These are phyloP conservation scores for Torulaspora pretoriensis DNA, from an alignment of 1,139 yeast genomes.

Conservation along the genomic window DNA sequence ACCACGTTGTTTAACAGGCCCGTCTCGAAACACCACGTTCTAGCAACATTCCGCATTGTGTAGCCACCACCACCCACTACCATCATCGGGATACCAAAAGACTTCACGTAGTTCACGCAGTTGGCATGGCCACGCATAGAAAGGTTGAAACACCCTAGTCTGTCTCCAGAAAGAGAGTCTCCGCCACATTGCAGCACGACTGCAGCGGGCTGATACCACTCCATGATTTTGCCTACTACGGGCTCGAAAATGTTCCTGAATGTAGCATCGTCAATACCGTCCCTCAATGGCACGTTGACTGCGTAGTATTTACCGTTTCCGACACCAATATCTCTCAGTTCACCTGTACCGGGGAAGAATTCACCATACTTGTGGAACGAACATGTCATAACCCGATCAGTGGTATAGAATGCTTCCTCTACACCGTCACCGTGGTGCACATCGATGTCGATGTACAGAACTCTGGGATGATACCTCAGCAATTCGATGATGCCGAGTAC, in stretches of 20 bases:
- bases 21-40: constrained; percentile 95
- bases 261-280: constrained; percentile 88
- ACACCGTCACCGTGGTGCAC: constrained; percentile 99
- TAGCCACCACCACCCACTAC: constrained; percentile 98
- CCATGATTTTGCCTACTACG: constrained; percentile 72
- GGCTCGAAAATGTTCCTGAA: constrained; percentile 88
- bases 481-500: constrained; percentile 88
- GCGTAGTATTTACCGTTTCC: constrained; percentile 86
- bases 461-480: constrained; percentile 87
- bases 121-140: constrained; percentile 94
- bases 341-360: constrained; percentile 95
- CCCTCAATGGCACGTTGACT: constrained; percentile 84
- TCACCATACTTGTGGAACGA: constrained; percentile 97
- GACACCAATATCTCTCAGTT: constrained; percentile 80
- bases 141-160: constrained; percentile 87
- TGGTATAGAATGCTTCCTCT: constrained; percentile 94
- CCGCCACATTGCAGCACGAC: constrained; percentile 92
- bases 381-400: constrained; percentile 96
- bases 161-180: constrained; percentile 86
- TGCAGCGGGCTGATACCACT: constrained; percentile 92
- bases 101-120: constrained; percentile 84
- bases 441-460: constrained; percentile 92
- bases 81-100: constrained; percentile 83
- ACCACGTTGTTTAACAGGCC: constrained; percentile 78
- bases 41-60: constrained; percentile 93